Percentiles rank a stretch among this genome's conserved stretches.
Evolutionary conservation across 306 rosid species (phyloP).

Genomic region (Glycyrrhiza uralensis): DNA sequence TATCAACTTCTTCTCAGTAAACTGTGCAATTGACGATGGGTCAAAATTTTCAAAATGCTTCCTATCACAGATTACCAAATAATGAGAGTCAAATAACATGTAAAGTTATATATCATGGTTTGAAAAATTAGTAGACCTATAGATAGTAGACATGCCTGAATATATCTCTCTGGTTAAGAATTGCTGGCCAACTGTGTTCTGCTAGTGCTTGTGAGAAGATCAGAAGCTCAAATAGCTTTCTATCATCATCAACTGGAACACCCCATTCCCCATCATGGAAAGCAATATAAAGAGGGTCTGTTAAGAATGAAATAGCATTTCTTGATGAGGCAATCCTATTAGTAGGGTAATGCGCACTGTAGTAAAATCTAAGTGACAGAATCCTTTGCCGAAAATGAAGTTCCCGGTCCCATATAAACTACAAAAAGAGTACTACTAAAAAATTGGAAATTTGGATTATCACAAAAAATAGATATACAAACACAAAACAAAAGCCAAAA

Average conservation of each 20-base stretch:
- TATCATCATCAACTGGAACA: slow-evolving; percentile 67
- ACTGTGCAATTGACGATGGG: slow-evolving; percentile 62
- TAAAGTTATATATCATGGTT: not conserved
- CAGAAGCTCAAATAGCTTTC: slow-evolving; percentile 76
- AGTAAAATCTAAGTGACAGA: not conserved
- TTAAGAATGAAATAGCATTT: slow-evolving; percentile 11
- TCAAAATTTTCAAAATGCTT: slow-evolving; percentile 67
- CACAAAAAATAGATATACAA: not conserved
- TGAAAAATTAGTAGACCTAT: not conserved
- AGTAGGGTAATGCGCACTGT: not conserved
- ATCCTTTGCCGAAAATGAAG: not conserved
- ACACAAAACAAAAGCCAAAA: not conserved
- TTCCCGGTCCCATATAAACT: not conserved
- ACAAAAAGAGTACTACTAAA: not conserved
- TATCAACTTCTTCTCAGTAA: slow-evolving; percentile 61
- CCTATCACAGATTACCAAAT: slow-evolving; percentile 42
- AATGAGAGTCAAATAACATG: slow-evolving; percentile 10
- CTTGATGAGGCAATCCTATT: not conserved
- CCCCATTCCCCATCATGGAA: slow-evolving; percentile 99
- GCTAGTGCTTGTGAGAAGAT: slow-evolving; percentile 86
- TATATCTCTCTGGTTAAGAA: slow-evolving; percentile 61
- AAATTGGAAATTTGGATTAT: not conserved
- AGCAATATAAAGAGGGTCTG: slow-evolving; percentile 65
- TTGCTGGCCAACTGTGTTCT: slow-evolving; percentile 77
- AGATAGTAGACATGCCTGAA: slow-evolving; percentile 57